Evolutionary conservation across 257 asterid genomes (phyloP).

Genomic region (Nemophila menziesii): DNA sequence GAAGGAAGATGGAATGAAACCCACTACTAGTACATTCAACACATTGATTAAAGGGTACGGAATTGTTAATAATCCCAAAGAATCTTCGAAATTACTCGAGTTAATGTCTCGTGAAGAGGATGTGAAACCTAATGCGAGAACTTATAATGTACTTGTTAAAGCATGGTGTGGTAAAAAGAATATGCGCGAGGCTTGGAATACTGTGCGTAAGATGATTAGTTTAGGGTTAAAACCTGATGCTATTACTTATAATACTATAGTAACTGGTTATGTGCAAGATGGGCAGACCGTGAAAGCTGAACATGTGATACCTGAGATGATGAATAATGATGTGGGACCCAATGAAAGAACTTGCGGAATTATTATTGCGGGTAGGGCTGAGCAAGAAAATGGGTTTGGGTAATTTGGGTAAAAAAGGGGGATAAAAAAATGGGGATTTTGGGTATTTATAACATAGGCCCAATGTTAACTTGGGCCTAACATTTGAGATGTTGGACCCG

Average conservation of each 20-base stretch:
- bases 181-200: conserved; percentile 38
- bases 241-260: conserved; percentile 51
- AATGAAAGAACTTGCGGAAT: conserved; percentile 58
- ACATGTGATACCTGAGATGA: conserved; percentile 45
- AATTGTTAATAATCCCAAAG: conserved; percentile 53
- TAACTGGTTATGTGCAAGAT: conserved; percentile 39
- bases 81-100: conserved; percentile 43
- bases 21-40: conserved; percentile 49
- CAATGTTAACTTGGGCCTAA: too few relatives aligned
- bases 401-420: too few relatives aligned
- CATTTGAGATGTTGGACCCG: too few relatives aligned
- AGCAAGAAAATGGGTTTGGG: too few relatives aligned
- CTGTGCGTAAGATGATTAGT: conserved; percentile 37
- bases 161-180: conserved; percentile 55
- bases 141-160: conserved; percentile 50
- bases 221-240: conserved; percentile 45
- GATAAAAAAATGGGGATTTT: too few relatives aligned
- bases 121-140: conserved; percentile 43
- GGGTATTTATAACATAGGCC: too few relatives aligned
- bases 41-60: conserved; percentile 68
- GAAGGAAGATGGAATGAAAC: conserved; percentile 50
- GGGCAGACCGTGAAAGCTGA: conserved; percentile 41
- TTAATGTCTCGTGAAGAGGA: conserved; percentile 37
- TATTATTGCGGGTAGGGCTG: too few relatives aligned
- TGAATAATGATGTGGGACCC: conserved; percentile 36